A percentile compares a stretch with the other conserved stretches of the same genome.
Conservation (phyloP, 108 stramenopile genomes). For the Skeletonema marinoi region DNA sequence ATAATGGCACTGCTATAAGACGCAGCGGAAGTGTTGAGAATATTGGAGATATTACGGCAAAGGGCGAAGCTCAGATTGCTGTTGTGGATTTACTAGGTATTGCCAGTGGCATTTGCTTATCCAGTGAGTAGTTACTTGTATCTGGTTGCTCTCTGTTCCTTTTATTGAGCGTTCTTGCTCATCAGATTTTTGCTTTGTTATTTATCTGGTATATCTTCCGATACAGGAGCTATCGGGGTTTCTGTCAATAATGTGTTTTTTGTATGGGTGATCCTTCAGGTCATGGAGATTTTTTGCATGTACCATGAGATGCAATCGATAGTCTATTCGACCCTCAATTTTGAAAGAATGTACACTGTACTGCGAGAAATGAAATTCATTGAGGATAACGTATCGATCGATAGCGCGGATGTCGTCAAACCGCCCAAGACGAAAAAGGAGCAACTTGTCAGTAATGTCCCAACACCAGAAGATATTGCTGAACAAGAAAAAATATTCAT, state of each 20-base stretch:
- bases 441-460: conserved; percentile 29
- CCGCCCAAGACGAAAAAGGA: conserved; percentile 7
- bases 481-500: conserved; percentile 72
- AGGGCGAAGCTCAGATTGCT: conserved; percentile 96
- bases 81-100: conserved; percentile 93
- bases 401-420: conserved; percentile 3
- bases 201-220: not conserved
- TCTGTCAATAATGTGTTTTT: conserved; percentile 57
- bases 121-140: conserved; percentile 43
- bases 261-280: conserved; percentile 73
- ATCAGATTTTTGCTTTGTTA: not conserved
- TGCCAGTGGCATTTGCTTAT: conserved; percentile 74
- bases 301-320: conserved; percentile 86
- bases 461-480: conserved; percentile 65
- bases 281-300: conserved; percentile 86
- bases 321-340: conserved; percentile 84
- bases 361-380: conserved; percentile 31
- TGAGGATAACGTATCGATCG: not conserved
- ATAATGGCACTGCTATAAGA: conserved; percentile 10
- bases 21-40: conserved; percentile 77
- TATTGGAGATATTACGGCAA: conserved; percentile 96
- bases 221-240: conserved; percentile 50
- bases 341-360: conserved; percentile 80
- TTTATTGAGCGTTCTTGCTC: not conserved
- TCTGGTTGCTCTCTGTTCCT: not conserved